Evolutionary conservation across 305 asterid genomes (phyloP), one percentile per base, ranked within the genome.

Genomic region (Fraxinus sp.): DNA sequence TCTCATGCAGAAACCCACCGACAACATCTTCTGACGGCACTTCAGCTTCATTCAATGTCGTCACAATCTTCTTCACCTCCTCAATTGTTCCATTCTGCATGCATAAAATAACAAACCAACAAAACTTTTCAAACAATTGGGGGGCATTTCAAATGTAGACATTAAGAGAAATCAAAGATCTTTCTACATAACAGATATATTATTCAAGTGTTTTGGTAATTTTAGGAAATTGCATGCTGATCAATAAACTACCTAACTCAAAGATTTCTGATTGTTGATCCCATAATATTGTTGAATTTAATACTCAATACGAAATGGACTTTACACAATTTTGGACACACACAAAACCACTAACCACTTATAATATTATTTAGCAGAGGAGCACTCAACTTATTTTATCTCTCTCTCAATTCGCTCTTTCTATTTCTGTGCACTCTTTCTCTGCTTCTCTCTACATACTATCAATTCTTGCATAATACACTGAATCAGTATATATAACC

Each of bases 1-100:
- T 2, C 33, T 5, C 32, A 22, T 46, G n/a, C 57, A 52, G 30
- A 79, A 28, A 78, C 86, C 75, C 71, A 82, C 90, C 90, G 3
- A 86, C 90, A 78, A 76, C 84, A 72, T 88, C 89, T 75, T 86
- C 87, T 14, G 89, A 76, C 36, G 88, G 89, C 39, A 86, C 88
- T 86, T 88, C 90, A 62, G 88, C 86, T 77, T 80, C 80, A 83
- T 83, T 88, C 82, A 88, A 76, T 13, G 44, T 32, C 16, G 89
- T 80, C 46, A 86, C 86, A 64, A 84, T 82, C 82, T 80, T 86
- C 83, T 86, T 86, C 77, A 88, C 89, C 76, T 84, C 89, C 59
- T 86, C 90, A 32, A 26, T 55, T 11, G 88, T 86, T 59, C 88
- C 88, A 84, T 88, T 86, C 90, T 86, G 76, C 41, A 32, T 13